A percentile compares a stretch with the other conserved stretches of the same genome.
Conservation (phyloP, 2,329 filamentous ascomycete species). For the Colletotrichum filicis region DNA sequence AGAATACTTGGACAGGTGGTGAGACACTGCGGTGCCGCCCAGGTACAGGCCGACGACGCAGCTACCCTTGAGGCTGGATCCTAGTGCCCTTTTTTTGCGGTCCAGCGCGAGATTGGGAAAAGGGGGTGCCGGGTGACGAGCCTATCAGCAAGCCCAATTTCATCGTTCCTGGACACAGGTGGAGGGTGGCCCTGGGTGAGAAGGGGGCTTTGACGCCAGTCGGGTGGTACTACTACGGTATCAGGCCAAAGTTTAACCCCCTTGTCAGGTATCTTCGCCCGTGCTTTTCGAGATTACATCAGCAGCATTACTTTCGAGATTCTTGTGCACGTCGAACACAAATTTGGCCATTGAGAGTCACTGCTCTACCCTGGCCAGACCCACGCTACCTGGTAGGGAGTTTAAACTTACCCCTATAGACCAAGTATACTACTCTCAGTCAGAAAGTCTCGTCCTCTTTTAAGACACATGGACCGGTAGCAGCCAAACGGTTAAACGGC, state of each 20-base stretch:
- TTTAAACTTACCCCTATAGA: no score
- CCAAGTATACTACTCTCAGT: no score
- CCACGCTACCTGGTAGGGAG: no score
- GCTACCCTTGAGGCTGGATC: constrained; percentile 31
- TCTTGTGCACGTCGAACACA: no score
- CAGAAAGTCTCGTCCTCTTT: background rate
- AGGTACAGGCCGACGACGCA: constrained; percentile 31
- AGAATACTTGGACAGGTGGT: constrained; percentile 31
- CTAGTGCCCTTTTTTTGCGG: background rate
- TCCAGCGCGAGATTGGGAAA: constrained; percentile 33
- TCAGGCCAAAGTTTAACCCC: no score
- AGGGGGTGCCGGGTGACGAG: constrained; percentile 23
- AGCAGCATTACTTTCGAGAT: no score
- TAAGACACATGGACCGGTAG: background rate
- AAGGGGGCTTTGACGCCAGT: constrained; percentile 2
- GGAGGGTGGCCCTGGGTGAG: background rate
- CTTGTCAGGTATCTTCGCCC: no score
- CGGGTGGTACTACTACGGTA: background rate
- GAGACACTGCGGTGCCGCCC: constrained; percentile 33
- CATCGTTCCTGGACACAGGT: constrained; percentile 22
- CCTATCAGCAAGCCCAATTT: constrained; percentile 32
- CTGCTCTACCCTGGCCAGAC: no score
- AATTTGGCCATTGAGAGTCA: no score
- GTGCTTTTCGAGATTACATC: no score
- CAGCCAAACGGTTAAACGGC: constrained; percentile 24